Percentiles rank a stretch among this genome's conserved stretches.
Evolutionary conservation across 2,329 filamentous ascomycete genomes (phyloP).

Genomic region (Xenoacremonium recifei): DNA sequence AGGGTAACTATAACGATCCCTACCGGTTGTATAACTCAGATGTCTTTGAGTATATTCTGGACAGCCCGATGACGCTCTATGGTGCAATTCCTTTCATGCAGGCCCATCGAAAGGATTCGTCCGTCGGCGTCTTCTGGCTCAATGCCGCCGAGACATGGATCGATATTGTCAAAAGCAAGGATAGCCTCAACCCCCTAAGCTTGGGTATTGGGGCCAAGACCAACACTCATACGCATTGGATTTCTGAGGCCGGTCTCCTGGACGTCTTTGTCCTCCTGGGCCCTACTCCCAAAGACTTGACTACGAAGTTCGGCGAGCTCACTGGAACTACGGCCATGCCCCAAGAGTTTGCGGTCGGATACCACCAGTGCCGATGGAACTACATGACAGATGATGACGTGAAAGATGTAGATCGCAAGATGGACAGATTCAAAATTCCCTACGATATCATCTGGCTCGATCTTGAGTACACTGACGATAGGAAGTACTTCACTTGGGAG

Average conservation of each 20-base stretch:
- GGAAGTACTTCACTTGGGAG: slow-evolving; percentile 99
- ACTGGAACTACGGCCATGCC: slow-evolving; percentile 91
- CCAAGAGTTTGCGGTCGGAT: slow-evolving; percentile 86
- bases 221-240: slow-evolving; percentile 91
- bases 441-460: slow-evolving; percentile 99
- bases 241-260: slow-evolving; percentile 85
- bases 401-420: slow-evolving; percentile 92
- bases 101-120: slow-evolving; percentile 89
- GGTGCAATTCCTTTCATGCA: slow-evolving; percentile 98
- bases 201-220: slow-evolving; percentile 68
- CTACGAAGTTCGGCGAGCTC: slow-evolving; percentile 79
- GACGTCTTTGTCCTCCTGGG: slow-evolving; percentile 96
- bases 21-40: slow-evolving; percentile 96
- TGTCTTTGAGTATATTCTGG: slow-evolving; percentile 95
- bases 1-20: slow-evolving; percentile 81
- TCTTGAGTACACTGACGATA: slow-evolving; percentile 94
- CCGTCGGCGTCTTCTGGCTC: slow-evolving; percentile 95
- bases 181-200: slow-evolving; percentile 71
- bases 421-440: slow-evolving; percentile 91
- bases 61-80: slow-evolving; percentile 98
- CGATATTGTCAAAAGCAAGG: slow-evolving; percentile 81
- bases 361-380: slow-evolving; percentile 99
- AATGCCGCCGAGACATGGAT: slow-evolving; percentile 98
- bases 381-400: slow-evolving; percentile 97
- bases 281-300: slow-evolving; percentile 78